Base-by-base conservation (phyloP, 2,329 filamentous ascomycete species). In the Sclerotinia minor region DNA sequence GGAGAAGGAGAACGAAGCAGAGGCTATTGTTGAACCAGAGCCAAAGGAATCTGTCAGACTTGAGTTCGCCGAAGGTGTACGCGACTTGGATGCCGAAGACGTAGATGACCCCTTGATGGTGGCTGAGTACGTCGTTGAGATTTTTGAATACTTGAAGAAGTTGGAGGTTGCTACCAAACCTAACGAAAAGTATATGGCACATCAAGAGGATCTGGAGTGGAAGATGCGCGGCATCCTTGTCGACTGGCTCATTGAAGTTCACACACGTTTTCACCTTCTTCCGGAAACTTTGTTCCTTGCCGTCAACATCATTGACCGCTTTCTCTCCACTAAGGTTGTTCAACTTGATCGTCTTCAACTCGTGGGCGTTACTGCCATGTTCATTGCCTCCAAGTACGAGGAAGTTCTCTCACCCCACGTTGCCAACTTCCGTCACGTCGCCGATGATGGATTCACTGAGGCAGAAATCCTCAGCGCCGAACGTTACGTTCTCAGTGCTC, bases 311-410 rank as follows among this genome's bases (percentile, higher is more conserved):
- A 96, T 98, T 77, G 95, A 99, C 79, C 94, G 95, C 69, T 99
- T 98, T 83, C 87, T 99, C 58, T 97, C 94, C 0, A 88, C 89
- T 76, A 97, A 98, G 83, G 90, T 97, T 44, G 95, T 99, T 57
- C 92, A 96, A 81, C 88, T 99, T 58, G 94, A 98, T 79, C 93
- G 94, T 70, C 89, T 99, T 7, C 95, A 99, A 81, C 86, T 99
- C 11, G 95, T 99, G 68, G 95, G 95, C 76, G 94, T 98, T 76
- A 97, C 95, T 32, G 95, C 94, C 79, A 98, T 99, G 95, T 98
- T 98, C 83, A 97, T 98, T 77, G 95, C 95, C 17, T 96, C 94
- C 77, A 99, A 99, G 83, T 99, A 98, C 78, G 94, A 99, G 80
- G 95, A 99, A 79, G 94, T 99, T 61, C 86, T 99, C 63, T 98